These are phyloP conservation scores for Zychaea mexicana DNA, from an alignment of 371 early-diverging fungal species.

Conservation along the genomic window DNA sequence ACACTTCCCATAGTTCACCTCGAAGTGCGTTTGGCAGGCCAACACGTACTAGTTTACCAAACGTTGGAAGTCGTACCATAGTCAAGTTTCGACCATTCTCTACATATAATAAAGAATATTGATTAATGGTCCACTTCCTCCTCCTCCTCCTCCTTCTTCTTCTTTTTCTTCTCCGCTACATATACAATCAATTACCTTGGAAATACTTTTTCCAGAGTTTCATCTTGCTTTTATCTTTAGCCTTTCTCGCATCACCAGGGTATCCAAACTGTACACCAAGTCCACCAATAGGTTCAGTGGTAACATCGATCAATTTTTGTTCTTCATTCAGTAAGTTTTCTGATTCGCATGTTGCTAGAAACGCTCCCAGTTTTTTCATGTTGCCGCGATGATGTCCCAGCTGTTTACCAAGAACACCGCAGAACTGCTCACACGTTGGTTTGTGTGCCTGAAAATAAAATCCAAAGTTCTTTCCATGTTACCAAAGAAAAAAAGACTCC, in stretches of 20 bases:
- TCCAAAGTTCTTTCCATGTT: neutral
- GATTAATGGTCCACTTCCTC: neutral
- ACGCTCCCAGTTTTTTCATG: slow-evolving; percentile 79
- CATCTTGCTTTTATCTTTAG: slow-evolving; percentile 77
- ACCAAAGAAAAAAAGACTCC: neutral
- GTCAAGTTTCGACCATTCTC: slow-evolving; percentile 93
- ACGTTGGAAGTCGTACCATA: slow-evolving; percentile 76
- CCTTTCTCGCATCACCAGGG: slow-evolving; percentile 74
- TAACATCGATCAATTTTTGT: slow-evolving; percentile 50
- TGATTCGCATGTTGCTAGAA: slow-evolving; percentile 75
- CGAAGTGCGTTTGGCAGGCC: slow-evolving; percentile 91
- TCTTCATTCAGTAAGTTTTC: slow-evolving; percentile 64
- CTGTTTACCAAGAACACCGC: slow-evolving; percentile 48
- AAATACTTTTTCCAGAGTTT: slow-evolving; percentile 81
- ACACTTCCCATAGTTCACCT: slow-evolving; percentile 96
- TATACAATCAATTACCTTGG: slow-evolving; percentile 37
- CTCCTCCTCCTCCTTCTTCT: neutral
- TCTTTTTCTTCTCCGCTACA: no score
- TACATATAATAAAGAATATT: slow-evolving; percentile 15
- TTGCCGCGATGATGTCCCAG: slow-evolving; percentile 58
- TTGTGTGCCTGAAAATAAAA: slow-evolving; percentile 38
- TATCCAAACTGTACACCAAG: slow-evolving; percentile 87
- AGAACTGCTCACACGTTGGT: slow-evolving; percentile 56
- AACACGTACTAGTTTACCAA: slow-evolving; percentile 88
- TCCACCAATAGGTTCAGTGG: slow-evolving; percentile 58